Percentiles rank a stretch among this genome's conserved stretches.
These are phyloP conservation scores for Cordyceps militaris DNA, from an alignment of 2,329 filamentous ascomycete genomes.

Conservation along the genomic window DNA sequence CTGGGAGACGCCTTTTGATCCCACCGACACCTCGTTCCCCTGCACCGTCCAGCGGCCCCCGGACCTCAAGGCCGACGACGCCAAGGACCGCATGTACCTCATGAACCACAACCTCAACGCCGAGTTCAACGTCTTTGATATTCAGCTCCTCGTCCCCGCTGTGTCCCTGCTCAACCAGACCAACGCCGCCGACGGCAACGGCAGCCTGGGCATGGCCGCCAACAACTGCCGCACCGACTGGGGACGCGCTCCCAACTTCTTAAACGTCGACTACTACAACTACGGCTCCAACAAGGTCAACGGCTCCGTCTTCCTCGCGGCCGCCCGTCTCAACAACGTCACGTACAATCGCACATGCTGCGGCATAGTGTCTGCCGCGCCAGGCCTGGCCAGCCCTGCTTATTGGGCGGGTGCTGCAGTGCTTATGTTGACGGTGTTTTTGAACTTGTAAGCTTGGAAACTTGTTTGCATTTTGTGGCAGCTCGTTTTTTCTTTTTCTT, in stretches of 20 bases:
- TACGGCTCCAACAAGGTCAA: conserved; percentile 43
- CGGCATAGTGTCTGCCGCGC: conserved; percentile 34
- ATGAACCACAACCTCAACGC: conserved; percentile 89
- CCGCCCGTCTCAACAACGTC: conserved; percentile 63
- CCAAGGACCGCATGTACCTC: conserved; percentile 64
- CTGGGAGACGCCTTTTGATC: conserved; percentile 88
- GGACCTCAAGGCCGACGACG: conserved; percentile 45
- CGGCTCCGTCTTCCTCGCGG: conserved; percentile 72
- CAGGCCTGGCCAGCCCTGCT: conserved; percentile 14
- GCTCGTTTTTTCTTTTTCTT: not conserved
- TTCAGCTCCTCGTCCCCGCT: conserved; percentile 63
- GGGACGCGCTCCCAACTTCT: conserved; percentile 65
- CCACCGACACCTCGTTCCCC: conserved; percentile 56
- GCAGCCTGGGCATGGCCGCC: conserved; percentile 59
- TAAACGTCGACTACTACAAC: conserved; percentile 85
- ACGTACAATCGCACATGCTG: conserved; percentile 56
- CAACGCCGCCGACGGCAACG: conserved; percentile 58
- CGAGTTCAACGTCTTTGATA: conserved; percentile 59
- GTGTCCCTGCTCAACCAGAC: conserved; percentile 62
- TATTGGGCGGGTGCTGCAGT: conserved; percentile 14
- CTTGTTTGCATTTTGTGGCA: not conserved
- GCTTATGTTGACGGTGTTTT: conserved; percentile 18
- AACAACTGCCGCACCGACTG: conserved; percentile 56
- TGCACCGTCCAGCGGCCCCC: conserved; percentile 75
- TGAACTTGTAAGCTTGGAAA: conserved; percentile 1